phyloP scores from a whole-genome alignment of 2,329 filamentous ascomycete species.

The Alternaria novae-zelandiae region DNA sequence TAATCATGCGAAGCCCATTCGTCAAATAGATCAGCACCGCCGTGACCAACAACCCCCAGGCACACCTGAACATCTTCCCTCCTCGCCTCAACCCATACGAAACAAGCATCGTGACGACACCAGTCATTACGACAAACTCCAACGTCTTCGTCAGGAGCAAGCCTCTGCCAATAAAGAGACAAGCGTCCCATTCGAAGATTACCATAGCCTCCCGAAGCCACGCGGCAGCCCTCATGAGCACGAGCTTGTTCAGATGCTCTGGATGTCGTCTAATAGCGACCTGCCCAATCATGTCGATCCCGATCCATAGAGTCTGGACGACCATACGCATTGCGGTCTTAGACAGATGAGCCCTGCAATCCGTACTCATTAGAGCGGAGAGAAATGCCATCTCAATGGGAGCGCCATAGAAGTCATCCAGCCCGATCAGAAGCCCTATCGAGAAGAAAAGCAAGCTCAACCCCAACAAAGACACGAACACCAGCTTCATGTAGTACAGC shows the following conservation, averaged over 20 bases:
- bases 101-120: background rate
- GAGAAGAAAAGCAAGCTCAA: background rate
- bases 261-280: background rate
- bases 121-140: background rate
- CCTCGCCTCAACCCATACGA: background rate
- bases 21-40: background rate
- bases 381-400: background rate
- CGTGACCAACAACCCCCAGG: rapidly evolving
- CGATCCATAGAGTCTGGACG: background rate
- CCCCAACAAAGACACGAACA: background rate
- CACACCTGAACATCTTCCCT: background rate
- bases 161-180: rapidly evolving
- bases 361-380: background rate
- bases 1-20: background rate
- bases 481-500: background rate
- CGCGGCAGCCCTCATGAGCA: background rate
- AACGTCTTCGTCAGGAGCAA: background rate
- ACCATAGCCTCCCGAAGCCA: background rate
- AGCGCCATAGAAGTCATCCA: background rate
- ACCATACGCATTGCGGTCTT: background rate
- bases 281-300: background rate
- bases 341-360: background rate
- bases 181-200: background rate
- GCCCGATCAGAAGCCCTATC: background rate
- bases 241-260: background rate